Percentiles rank a stretch among this genome's conserved stretches.
Conservation (phyloP, 75 land plant genomes). For the Sequoiadendron giganteum region DNA sequence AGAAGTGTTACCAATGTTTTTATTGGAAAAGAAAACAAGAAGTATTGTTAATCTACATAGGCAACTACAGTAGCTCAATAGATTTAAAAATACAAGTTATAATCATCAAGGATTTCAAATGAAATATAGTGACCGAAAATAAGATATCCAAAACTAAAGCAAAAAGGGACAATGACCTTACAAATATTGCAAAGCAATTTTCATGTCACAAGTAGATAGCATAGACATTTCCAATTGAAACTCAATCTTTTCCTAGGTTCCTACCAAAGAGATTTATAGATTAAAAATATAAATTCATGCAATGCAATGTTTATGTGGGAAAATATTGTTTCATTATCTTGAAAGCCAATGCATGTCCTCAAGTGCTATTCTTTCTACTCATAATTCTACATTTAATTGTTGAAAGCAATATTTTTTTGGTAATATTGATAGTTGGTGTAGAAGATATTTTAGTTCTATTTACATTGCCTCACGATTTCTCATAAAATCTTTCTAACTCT, state of each 20-base stretch:
- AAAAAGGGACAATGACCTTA: neutral
- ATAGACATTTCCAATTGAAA: neutral
- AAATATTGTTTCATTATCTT: no score
- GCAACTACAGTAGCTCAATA: no score
- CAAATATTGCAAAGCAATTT: neutral
- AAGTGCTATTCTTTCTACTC: slow-evolving; percentile 47
- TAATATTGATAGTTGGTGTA: slow-evolving; percentile 72
- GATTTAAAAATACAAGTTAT: no score
- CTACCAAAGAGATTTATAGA: neutral
- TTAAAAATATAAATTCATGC: no score
- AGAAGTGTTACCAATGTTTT: neutral
- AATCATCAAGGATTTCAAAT: no score
- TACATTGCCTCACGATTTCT: slow-evolving; percentile 66
- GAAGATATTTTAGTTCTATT: slow-evolving; percentile 72
- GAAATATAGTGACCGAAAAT: no score
- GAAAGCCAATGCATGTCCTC: slow-evolving; percentile 20
- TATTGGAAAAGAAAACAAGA: no score
- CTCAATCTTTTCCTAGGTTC: neutral
- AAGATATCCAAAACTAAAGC: no score
- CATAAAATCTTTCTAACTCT: slow-evolving; percentile 80
- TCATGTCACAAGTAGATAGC: neutral
- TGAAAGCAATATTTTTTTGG: slow-evolving; percentile 59
- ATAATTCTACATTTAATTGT: slow-evolving; percentile 54
- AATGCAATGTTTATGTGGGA: no score
- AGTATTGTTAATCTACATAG: no score